Base-by-base conservation (phyloP, 2,329 filamentous ascomycete species). In the Monosporascus sp. region DNA sequence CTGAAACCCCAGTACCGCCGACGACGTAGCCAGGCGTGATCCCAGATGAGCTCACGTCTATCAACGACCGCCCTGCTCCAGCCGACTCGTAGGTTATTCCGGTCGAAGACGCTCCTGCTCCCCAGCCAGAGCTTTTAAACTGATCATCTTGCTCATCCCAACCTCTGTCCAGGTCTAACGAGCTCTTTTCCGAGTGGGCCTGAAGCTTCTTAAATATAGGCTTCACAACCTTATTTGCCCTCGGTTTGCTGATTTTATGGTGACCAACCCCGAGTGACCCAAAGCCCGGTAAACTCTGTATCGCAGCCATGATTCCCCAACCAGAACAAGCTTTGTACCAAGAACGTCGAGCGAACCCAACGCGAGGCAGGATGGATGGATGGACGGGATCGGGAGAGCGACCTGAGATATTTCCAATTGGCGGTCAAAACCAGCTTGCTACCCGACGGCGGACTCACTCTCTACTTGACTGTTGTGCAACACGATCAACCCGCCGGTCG, bases 131-230 rank as follows among this genome's bases (percentile, higher is more conserved):
- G 43, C 63, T 67, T 20, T 66, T 69, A 56, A 74, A 63, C 39
- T 64, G 69, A 24, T 58, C 62, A 68, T 71, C 68, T 61, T 82
- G 79, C 55, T 85, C 81, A 43, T 81, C 78, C 75, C 80, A 82
- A 20, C 75, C 74, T 45, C 82, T 77, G 64, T 85, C 79, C 57
- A 86, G 67, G 60, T 87, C 83, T 55, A 86, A 68, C 46, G 83
- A 86, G 62, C 77, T 83, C 72, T 83, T 84, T 59, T 83, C 81
- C 59, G 80, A 83, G 48, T 78, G 74, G 37, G 75, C 70, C 55
- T 60, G 31, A 58, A 79, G 65, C 65, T 84, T 85, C 67, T 83
- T 84, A 50, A 86, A 70, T 45, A 86, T 85, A 9, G 83, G 83
- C 68, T 84, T 85, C 58, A 83, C 79, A 54, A 73, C 72, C 54